Conservation (phyloP, 192 early-diverging fungal species). For the Chytriomyces hyalinus region DNA sequence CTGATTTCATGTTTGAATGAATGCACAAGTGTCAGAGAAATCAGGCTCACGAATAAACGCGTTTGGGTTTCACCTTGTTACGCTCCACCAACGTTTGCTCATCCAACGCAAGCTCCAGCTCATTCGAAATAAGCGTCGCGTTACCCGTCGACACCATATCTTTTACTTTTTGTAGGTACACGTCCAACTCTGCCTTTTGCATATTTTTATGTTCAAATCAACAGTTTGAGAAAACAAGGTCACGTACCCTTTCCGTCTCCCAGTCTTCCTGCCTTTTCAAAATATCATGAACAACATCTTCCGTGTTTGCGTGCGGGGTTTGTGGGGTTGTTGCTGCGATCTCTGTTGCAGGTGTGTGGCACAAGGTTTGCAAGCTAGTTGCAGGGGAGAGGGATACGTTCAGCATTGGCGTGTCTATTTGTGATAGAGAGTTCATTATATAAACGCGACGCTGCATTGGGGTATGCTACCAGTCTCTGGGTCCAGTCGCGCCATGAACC, state of each 20-base stretch:
- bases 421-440: not conserved
- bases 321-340: too few species aligned
- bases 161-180: not conserved
- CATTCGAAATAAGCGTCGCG: conserved; percentile 7
- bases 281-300: conserved; percentile 21
- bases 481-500: not conserved
- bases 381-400: not conserved
- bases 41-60: too few species aligned
- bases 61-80: not conserved
- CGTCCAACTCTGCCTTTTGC: conserved; percentile 5
- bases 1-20: not conserved
- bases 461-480: not conserved
- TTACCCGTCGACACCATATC: conserved; percentile 12
- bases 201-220: not conserved
- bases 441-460: not conserved
- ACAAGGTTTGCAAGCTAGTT: not conserved
- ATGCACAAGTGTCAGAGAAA: not conserved
- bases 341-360: not conserved
- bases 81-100: not conserved
- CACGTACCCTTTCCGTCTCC: conserved; percentile 11
- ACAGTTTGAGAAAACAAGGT: not conserved
- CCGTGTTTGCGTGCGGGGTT: not conserved
- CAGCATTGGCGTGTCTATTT: not conserved
- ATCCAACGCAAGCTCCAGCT: not conserved
- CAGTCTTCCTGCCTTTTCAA: conserved; percentile 18